phyloP scores from a whole-genome alignment of 148 eudicot genomes.

The Silene uniflora region DNA sequence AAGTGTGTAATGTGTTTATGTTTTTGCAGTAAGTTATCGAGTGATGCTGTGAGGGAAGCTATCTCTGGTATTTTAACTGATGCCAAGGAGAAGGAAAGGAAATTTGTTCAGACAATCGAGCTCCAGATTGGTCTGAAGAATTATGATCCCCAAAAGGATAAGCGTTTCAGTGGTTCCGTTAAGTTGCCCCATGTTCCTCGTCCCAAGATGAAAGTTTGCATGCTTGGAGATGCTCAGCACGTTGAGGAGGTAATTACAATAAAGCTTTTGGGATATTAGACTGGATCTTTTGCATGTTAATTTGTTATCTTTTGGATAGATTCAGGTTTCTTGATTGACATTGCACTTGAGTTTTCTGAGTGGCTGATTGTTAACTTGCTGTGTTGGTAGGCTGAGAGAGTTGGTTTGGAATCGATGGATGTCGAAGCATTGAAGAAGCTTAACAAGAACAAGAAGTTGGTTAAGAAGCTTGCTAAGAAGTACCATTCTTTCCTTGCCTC shows the following conservation, averaged over 20 bases:
- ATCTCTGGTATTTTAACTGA: conserved; percentile 36
- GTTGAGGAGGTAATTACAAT: conserved; percentile 89
- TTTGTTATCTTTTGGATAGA: too few species aligned
- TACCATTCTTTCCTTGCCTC: conserved; percentile 84
- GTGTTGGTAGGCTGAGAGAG: conserved; percentile 54
- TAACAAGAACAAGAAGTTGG: conserved; percentile 79
- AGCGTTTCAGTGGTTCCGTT: conserved; percentile 88
- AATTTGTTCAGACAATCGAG: conserved; percentile 65
- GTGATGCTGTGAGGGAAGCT: conserved; percentile 62
- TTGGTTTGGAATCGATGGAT: conserved; percentile 78
- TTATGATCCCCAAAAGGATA: conserved; percentile 85
- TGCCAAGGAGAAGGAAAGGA: conserved; percentile 49
- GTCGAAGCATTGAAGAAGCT: conserved; percentile 77
- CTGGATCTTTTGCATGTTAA: too few species aligned
- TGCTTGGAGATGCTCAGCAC: conserved; percentile 92
- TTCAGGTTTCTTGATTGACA: too few species aligned
- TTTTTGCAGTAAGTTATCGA: conserved; percentile 56
- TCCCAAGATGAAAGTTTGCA: conserved; percentile 82
- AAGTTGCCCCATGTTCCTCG: conserved; percentile 80
- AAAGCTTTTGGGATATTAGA: too few species aligned
- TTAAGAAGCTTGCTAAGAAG: conserved; percentile 80
- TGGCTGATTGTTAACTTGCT: background rate
- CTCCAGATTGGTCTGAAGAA: conserved; percentile 84
- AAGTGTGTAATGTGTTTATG: background rate
- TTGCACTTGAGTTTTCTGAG: background rate